phyloP scores from a whole-genome alignment of 768 basidiomycete species.

The Pisolithus albus region DNA sequence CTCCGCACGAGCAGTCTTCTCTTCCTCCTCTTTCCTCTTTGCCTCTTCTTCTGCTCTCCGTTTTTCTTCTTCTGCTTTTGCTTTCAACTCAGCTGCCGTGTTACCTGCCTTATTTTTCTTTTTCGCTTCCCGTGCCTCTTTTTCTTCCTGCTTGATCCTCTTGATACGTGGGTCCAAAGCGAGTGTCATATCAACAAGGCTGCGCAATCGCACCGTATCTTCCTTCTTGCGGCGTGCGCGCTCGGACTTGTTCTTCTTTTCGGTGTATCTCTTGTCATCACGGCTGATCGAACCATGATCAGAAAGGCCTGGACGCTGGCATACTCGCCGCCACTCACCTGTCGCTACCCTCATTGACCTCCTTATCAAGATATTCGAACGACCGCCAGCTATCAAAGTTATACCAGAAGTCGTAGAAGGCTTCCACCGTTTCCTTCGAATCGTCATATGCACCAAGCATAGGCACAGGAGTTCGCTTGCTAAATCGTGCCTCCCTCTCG shows the following conservation, averaged over 20 bases:
- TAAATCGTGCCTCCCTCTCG: slow-evolving; percentile 89
- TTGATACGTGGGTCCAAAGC: slow-evolving; percentile 91
- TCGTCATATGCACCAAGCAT: slow-evolving; percentile 64
- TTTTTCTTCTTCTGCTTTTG: slow-evolving; percentile 50
- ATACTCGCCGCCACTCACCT: slow-evolving; percentile 44
- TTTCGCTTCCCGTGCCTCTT: slow-evolving; percentile 89
- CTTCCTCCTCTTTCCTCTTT: slow-evolving; percentile 76
- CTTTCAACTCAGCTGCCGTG: slow-evolving; percentile 42
- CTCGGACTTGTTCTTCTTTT: slow-evolving; percentile 99
- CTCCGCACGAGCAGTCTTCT: slow-evolving; percentile 65
- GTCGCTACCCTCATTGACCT: slow-evolving; percentile 96
- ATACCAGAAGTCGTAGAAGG: slow-evolving; percentile 99
- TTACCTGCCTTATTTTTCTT: slow-evolving; percentile 50
- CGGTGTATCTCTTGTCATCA: slow-evolving; percentile 97
- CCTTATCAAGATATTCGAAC: slow-evolving; percentile 98
- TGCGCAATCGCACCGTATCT: slow-evolving; percentile 84
- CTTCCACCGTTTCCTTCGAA: slow-evolving; percentile 76
- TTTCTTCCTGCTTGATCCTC: slow-evolving; percentile 93
- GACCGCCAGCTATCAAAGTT: slow-evolving; percentile 98
- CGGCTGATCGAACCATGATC: slow-evolving; percentile 46
- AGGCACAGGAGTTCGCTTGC: slow-evolving; percentile 77
- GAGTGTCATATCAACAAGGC: slow-evolving; percentile 81
- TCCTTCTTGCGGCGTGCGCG: slow-evolving; percentile 96
- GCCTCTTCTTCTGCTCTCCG: slow-evolving; percentile 64
- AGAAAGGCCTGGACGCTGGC: slow-evolving; percentile 5